Percentiles rank a stretch among this genome's conserved stretches.
These are phyloP conservation scores for Gynandropsis gynandra DNA, from an alignment of 345 rosid species.

Conservation along the genomic window DNA sequence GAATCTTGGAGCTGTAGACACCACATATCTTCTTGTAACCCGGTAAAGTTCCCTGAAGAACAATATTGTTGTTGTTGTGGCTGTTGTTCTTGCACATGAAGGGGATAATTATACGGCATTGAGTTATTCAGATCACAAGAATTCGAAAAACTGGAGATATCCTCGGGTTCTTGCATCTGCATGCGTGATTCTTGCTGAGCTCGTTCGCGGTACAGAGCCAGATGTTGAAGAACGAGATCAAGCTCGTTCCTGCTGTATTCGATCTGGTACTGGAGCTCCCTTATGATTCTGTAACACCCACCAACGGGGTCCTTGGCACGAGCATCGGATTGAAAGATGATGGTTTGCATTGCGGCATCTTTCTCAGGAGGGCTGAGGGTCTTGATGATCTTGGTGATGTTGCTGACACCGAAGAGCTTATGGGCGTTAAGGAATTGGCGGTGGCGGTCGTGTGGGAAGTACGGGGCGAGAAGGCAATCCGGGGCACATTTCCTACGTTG, in stretches of 20 bases:
- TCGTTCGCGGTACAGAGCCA: conserved; percentile 12
- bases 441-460: conserved; percentile 29
- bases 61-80: conserved; percentile 12
- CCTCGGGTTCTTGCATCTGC: conserved; percentile 19
- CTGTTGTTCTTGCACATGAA: conserved; percentile 26
- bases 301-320: conserved; percentile 39
- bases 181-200: conserved; percentile 2
- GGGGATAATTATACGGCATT: conserved; percentile 24
- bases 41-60: conserved; percentile 24
- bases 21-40: conserved; percentile 37
- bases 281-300: conserved; percentile 25
- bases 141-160: conserved; percentile 27
- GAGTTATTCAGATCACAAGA: conserved; percentile 25
- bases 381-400: conserved; percentile 25
- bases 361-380: conserved; percentile 11
- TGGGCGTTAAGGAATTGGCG: conserved; percentile 34
- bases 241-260: conserved; percentile 9
- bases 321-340: conserved; percentile 35
- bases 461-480: conserved; percentile 34
- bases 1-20: conserved; percentile 32
- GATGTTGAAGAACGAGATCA: conserved; percentile 8
- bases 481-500: conserved; percentile 35
- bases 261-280: conserved; percentile 12
- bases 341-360: conserved; percentile 19
- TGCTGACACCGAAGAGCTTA: conserved; percentile 38